Evolutionary conservation across 2,329 filamentous ascomycete genomes (phyloP), one percentile per base, ranked within the genome.

Genomic region (Iodosphaeria phyllophila): DNA sequence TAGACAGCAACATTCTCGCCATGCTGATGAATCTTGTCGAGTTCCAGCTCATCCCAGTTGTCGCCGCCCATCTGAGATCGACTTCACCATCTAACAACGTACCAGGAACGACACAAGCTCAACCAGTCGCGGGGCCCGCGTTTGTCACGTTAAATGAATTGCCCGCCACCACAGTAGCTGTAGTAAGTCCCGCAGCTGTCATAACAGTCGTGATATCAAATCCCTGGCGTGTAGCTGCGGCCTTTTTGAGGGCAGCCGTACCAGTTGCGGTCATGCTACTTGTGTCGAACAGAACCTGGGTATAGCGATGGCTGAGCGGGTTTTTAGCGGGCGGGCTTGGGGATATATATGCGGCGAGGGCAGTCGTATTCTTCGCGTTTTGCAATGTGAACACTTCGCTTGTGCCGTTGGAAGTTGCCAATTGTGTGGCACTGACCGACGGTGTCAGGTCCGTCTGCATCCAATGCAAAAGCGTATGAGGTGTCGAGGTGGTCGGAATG

Each of bases 81-180:
- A n/a, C n/a, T n/a, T n/a, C n/a, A n/a, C n/a, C n/a, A n/a, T n/a
- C n/a, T n/a, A n/a, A n/a, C n/a, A n/a, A n/a, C n/a, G n/a, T n/a
- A n/a, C n/a, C n/a, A n/a, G n/a, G n/a, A n/a, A n/a, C n/a, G n/a
- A n/a, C n/a, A n/a, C n/a, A n/a, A n/a, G n/a, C n/a, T n/a, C n/a
- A n/a, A n/a, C n/a, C n/a, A n/a, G n/a, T n/a, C n/a, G n/a, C 25
- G n/a, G 43, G 44, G 2, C 45, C 47, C 6, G 43, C 30, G 32
- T 52, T 52, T 5, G 48, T 47, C 16, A 52, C 50, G 30, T 47
- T 49, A 34, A 42, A 53, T 28, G 39, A 53, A 27, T 49, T 49
- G 10, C 46, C 49, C 1, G 48, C 49, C 5, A 51, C 43, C 2
- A 51, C 42, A n/a, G n/a, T n/a, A 23, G 36, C 36, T 25, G 32